Evolutionary conservation across 306 rosid species (phyloP).

Genomic region (cucumber (Cucumis sativus)): DNA sequence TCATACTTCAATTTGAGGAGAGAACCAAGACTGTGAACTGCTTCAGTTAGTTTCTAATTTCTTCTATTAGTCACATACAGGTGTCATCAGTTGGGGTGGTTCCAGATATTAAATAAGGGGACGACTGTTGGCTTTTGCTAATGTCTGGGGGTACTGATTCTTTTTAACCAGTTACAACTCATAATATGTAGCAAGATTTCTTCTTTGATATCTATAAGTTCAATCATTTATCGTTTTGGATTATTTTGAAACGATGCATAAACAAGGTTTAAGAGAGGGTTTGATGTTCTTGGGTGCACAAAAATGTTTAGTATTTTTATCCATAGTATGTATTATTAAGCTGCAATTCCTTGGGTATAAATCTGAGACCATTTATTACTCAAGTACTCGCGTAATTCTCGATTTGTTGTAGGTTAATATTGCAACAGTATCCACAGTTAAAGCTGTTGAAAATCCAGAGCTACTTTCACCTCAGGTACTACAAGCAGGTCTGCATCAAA

Average conservation of each 20-base stretch:
- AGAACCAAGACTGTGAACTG: not conserved
- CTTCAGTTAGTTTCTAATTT: not conserved
- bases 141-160: not conserved
- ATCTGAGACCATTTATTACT: not conserved
- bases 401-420: constrained; percentile 10
- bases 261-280: not conserved
- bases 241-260: not conserved
- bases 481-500: constrained; percentile 19
- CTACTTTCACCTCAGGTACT: constrained; percentile 20
- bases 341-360: not conserved
- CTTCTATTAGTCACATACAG: not conserved
- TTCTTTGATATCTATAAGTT: not conserved
- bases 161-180: not conserved
- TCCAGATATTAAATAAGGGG: not conserved
- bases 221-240: not conserved
- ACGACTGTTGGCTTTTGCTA: not conserved
- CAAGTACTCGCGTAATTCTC: not conserved
- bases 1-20: not conserved
- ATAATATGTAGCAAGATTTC: not conserved
- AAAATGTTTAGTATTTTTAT: not conserved
- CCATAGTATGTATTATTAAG: not conserved
- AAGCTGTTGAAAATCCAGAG: constrained; percentile 30
- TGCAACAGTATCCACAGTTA: constrained; percentile 22
- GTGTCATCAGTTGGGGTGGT: not conserved
- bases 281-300: not conserved